Percentiles rank a stretch among this genome's conserved stretches.
Conservation (phyloP, 805 yeast species). For the Candida golubevii region DNA sequence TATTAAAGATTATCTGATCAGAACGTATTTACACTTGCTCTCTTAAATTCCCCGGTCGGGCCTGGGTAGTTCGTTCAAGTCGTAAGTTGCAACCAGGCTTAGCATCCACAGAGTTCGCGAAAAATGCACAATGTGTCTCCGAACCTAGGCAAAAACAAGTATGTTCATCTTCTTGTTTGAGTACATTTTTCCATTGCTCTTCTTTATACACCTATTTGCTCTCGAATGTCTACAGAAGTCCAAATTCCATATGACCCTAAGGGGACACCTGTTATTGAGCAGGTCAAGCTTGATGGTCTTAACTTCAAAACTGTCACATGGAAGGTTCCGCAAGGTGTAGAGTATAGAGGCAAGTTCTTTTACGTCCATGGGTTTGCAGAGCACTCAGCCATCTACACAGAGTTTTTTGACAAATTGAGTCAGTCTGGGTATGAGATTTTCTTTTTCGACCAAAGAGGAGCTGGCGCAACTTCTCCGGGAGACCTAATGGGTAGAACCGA, state of each 20-base stretch:
- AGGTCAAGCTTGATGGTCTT: constrained; percentile 35
- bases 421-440: constrained; percentile 58
- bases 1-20: no score
- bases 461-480: constrained; percentile 61
- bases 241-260: constrained; percentile 33
- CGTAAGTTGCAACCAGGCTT: no score
- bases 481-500: constrained; percentile 51
- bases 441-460: constrained; percentile 72
- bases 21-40: no score
- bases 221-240: not conserved
- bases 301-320: constrained; percentile 39
- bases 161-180: no score
- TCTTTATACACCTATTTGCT: no score
- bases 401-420: constrained; percentile 50
- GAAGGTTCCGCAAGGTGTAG: constrained; percentile 32
- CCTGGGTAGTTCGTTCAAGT: no score
- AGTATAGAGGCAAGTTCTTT: constrained; percentile 50
- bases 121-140: not conserved
- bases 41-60: no score
- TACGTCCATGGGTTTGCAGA: constrained; percentile 75
- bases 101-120: no score
- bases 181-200: no score
- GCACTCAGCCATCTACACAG: constrained; percentile 44
- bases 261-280: constrained; percentile 26
- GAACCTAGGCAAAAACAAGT: no score